These are phyloP conservation scores for Plasmodium gallinaceum DNA, from an alignment of 169 alveolate genomes.

Conservation along the genomic window DNA sequence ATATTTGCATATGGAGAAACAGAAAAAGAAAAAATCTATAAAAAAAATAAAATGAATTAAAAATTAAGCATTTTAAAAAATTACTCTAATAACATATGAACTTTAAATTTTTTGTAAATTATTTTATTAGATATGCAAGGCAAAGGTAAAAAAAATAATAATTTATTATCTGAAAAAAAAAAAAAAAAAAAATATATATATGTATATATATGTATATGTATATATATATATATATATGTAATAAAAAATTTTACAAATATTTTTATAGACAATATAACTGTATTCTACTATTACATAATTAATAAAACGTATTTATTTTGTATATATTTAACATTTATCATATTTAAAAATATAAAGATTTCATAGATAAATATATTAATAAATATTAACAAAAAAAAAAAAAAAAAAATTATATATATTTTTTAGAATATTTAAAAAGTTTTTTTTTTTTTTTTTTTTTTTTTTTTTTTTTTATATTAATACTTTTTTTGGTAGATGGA, in stretches of 20 bases:
- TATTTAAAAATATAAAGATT: too few relatives aligned
- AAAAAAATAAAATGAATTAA: slow-evolving; percentile 16
- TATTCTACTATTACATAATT: too few relatives aligned
- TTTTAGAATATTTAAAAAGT: neutral
- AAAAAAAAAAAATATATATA: neutral
- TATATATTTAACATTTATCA: too few relatives aligned
- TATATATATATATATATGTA: neutral
- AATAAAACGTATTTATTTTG: too few relatives aligned
- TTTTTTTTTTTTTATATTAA: neutral
- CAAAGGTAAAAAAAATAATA: slow-evolving; percentile 48
- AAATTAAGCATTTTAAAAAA: neutral
- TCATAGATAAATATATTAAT: too few relatives aligned
- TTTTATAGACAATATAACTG: too few relatives aligned
- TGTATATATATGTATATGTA: neutral
- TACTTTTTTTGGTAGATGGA: slow-evolving; percentile 29
- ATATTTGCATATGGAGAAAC: slow-evolving; percentile 20
- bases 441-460: neutral
- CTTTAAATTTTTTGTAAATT: slow-evolving; percentile 71
- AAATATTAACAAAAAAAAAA: too few relatives aligned
- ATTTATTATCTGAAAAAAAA: slow-evolving; percentile 36
- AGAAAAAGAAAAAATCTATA: slow-evolving; percentile 13
- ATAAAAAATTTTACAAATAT: neutral
- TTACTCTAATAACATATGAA: slow-evolving; percentile 55
- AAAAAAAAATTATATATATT: too few relatives aligned
- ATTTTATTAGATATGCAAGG: slow-evolving; percentile 60